A percentile compares a stretch with the other conserved stretches of the same genome.
These are phyloP conservation scores for Mollisia scopiformis DNA, from an alignment of 2,329 filamentous ascomycete species.

Conservation along the genomic window DNA sequence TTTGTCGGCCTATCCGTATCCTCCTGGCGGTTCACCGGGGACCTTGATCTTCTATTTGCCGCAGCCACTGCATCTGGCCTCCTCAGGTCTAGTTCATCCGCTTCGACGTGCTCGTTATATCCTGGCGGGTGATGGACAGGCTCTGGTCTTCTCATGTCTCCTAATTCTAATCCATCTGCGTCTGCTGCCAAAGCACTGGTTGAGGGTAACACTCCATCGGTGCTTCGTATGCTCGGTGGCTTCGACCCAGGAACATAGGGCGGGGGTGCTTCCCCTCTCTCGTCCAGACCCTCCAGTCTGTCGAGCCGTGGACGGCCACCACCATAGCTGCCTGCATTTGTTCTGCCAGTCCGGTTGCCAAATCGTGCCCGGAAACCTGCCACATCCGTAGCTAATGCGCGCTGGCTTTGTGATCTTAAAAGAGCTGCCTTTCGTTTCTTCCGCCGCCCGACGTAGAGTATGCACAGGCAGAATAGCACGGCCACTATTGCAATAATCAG, in stretches of 20 bases:
- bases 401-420: conserved; percentile 27
- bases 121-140: conserved; percentile 23
- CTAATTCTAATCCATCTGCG: conserved; percentile 21
- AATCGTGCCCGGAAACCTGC: conserved; percentile 24
- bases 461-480: conserved; percentile 43
- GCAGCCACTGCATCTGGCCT: background rate
- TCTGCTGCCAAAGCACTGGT: conserved; percentile 1
- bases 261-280: conserved; percentile 66
- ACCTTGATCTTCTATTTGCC: conserved; percentile 9
- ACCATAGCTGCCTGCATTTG: conserved; percentile 8
- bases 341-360: conserved; percentile 18
- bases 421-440: conserved; percentile 26
- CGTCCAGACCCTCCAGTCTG: conserved; percentile 60
- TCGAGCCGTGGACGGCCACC: background rate
- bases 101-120: conserved; percentile 26
- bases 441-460: conserved; percentile 48
- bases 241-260: conserved; percentile 50
- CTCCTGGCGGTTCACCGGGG: conserved; percentile 17
- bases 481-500: conserved; percentile 51
- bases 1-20: conserved; percentile 2
- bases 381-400: conserved; percentile 36
- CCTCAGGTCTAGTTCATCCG: background rate
- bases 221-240: conserved; percentile 32
- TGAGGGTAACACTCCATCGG: conserved; percentile 2
- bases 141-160: conserved; percentile 10